A percentile compares a stretch with the other conserved stretches of the same genome.
Evolutionary conservation across 768 basidiomycete species (phyloP).

Genomic region (Gymnopilus dilepis): DNA sequence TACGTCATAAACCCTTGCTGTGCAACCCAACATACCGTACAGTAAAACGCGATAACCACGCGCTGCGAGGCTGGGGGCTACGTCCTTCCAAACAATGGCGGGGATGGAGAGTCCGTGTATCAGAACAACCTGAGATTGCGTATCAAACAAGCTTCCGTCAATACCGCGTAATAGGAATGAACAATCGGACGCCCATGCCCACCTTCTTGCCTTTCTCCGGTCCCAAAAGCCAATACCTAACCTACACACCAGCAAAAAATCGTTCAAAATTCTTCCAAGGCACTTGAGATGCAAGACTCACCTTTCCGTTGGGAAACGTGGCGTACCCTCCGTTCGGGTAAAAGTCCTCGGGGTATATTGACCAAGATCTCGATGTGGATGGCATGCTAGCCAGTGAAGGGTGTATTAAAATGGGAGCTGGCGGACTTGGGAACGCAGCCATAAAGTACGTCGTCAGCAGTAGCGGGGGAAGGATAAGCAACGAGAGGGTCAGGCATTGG

Average conservation of each 20-base stretch:
- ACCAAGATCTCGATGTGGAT: constrained; percentile 58
- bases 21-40: constrained; percentile 56
- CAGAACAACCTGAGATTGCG: constrained; percentile 62
- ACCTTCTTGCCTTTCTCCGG: constrained; percentile 73
- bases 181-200: constrained; percentile 22
- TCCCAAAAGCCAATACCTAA: constrained; percentile 80
- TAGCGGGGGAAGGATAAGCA: constrained; percentile 65
- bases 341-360: constrained; percentile 75
- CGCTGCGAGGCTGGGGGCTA: constrained; percentile 66
- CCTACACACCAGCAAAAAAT: constrained; percentile 39
- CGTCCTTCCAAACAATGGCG: constrained; percentile 76
- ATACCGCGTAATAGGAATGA: not conserved
- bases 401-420: constrained; percentile 52
- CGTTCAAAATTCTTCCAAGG: not conserved
- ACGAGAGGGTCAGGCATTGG: constrained; percentile 55
- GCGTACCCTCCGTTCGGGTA: constrained; percentile 70
- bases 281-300: constrained; percentile 32
- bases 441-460: constrained; percentile 66
- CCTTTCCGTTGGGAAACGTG: constrained; percentile 66
- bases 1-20: not conserved
- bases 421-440: constrained; percentile 68
- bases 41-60: constrained; percentile 76
- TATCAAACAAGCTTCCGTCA: not conserved
- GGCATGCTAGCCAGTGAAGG: constrained; percentile 68
- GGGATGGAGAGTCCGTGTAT: constrained; percentile 83